These are phyloP conservation scores for Cyamopsis tetragonoloba DNA, from an alignment of 306 rosid genomes.

Conservation along the genomic window DNA sequence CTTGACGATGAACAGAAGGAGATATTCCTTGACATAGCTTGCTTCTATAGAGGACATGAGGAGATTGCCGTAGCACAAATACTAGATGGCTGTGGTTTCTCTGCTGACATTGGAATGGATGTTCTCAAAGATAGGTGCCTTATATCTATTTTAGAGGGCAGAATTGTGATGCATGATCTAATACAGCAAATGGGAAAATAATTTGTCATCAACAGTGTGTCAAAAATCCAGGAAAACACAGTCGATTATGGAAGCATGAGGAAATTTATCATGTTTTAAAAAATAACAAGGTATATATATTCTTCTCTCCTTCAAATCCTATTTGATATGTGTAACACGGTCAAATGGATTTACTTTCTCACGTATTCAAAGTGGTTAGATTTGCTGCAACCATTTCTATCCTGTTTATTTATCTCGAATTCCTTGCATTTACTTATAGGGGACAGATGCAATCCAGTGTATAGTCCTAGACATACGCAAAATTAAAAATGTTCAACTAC, in stretches of 20 bases:
- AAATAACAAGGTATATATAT: background rate
- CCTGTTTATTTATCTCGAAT: background rate
- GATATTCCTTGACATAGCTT: slow-evolving; percentile 33
- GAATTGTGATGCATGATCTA: slow-evolving; percentile 13
- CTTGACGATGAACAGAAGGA: slow-evolving; percentile 6
- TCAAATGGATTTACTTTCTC: background rate
- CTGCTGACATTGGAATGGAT: background rate
- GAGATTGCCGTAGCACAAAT: background rate
- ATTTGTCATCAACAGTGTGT: background rate
- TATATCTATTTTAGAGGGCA: background rate
- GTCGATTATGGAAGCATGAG: slow-evolving; percentile 10
- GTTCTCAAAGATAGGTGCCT: slow-evolving; percentile 14
- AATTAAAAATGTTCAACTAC: background rate
- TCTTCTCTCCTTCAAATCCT: background rate
- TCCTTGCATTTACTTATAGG: background rate
- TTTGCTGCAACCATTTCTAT: too few species aligned
- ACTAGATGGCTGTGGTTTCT: slow-evolving; percentile 1
- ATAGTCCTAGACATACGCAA: background rate
- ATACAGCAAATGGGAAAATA: slow-evolving; percentile 6
- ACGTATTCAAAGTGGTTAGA: too few species aligned
- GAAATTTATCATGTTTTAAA: slow-evolving; percentile 6
- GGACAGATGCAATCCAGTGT: slow-evolving; percentile 17
- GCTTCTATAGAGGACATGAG: slow-evolving; percentile 12
- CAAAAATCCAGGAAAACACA: background rate
- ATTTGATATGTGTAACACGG: background rate